Base-by-base conservation (phyloP, 129 eudicot genomes). In the Rutidosis leptorrhynchoides region DNA sequence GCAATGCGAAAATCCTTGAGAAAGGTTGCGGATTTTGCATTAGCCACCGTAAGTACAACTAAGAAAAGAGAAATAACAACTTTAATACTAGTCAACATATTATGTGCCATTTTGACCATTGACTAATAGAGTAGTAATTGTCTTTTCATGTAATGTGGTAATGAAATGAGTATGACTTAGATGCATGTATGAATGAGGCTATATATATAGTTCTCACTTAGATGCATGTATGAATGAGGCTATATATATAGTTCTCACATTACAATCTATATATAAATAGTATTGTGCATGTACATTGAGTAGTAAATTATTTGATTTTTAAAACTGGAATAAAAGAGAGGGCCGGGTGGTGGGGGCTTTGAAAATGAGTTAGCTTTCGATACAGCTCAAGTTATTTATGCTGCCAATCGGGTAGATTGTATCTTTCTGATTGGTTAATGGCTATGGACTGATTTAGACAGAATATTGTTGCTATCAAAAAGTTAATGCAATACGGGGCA, bases 341-440 rank as follows among this genome's bases (percentile, higher is more conserved):
- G 16, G 40, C 30, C 30, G n/a, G n/a, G 49, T 5, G n/a, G n/a
- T 16, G 55, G 55, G 55, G 24, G 23, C 71, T 27, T 59, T 60
- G 51, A 58, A 29, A 64, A 45, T 68, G 12, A 64, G 35, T 77
- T 69, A 51, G 71, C 83, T 83, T 75, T 80, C 84, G 2, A 53
- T 82, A 76, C 95, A 83, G 94, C 95, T 83, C 85, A 80, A n/a
- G n/a, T n/a, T n/a, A 70, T 58, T 54, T 65, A 73, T 79, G 84
- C 89, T 78, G 82, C 85, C 89, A 74, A 52, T 64, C 20, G 77
- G 48, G 43, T 21, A 27, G 58, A 66, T 5, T 5, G 9, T 35
- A 5, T 45, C 29, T 4, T 46, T 22, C 52, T 65, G 28, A 65
- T 65, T 65, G 66, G 67, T 65, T 58, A 25, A 43, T 21, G 48